Conservation (phyloP, 169 alveolate genomes). For the Plasmodium ovale region DNA sequence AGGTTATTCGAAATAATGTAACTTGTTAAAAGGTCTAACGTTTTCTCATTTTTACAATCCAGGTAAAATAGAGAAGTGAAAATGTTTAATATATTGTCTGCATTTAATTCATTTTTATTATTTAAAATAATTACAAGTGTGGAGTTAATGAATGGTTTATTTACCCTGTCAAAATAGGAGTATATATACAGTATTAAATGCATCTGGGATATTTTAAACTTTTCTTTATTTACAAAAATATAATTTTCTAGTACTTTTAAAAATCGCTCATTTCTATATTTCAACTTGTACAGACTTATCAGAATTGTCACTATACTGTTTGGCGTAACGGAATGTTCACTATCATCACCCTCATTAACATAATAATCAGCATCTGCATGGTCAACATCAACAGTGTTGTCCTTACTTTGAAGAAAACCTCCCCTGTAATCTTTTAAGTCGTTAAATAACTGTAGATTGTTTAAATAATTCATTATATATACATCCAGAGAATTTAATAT, state of each 20-base stretch:
- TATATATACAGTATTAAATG: slow-evolving; percentile 50
- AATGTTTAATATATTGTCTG: slow-evolving; percentile 51
- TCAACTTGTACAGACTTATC: slow-evolving; percentile 45
- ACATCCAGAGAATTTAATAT: slow-evolving; percentile 50
- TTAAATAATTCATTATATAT: slow-evolving; percentile 60
- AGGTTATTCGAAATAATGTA: slow-evolving; percentile 44
- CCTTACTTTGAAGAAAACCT: too few relatives aligned
- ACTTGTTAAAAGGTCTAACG: slow-evolving; percentile 20
- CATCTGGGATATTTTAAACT: slow-evolving; percentile 49
- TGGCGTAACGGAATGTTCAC: slow-evolving; percentile 21
- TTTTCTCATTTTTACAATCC: slow-evolving; percentile 57
- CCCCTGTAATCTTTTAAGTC: neutral
- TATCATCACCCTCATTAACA: slow-evolving; percentile 12
- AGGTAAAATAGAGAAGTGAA: slow-evolving; percentile 58
- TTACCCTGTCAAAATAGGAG: slow-evolving; percentile 52
- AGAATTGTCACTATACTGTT: slow-evolving; percentile 23
- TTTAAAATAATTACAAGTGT: slow-evolving; percentile 39
- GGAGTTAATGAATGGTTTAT: slow-evolving; percentile 30
- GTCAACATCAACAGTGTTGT: neutral
- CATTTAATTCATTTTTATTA: slow-evolving; percentile 18
- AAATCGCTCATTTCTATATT: slow-evolving; percentile 47
- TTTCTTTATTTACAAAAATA: slow-evolving; percentile 35
- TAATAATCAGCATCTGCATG: neutral
- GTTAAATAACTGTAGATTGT: slow-evolving; percentile 2
- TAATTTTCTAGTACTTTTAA: slow-evolving; percentile 42